A percentile compares a stretch with the other conserved stretches of the same genome.
These are phyloP conservation scores for Vitis rupestris DNA, from an alignment of 164 flowering plant species.

Conservation along the genomic window DNA sequence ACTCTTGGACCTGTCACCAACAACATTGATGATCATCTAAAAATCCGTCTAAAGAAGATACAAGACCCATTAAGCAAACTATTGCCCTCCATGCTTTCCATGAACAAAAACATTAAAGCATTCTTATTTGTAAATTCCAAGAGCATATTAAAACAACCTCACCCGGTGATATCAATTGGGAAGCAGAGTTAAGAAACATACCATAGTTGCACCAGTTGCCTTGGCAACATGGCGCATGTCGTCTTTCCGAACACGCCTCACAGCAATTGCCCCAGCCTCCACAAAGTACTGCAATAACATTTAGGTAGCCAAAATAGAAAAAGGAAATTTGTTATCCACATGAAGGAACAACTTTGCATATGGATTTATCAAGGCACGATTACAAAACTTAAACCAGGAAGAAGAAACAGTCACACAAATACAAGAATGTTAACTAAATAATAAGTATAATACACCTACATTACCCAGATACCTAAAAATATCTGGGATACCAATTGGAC, in stretches of 20 bases:
- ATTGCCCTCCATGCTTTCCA: neutral
- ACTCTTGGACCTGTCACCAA: neutral
- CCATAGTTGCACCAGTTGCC: conserved; percentile 97
- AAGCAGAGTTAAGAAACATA: conserved; percentile 23
- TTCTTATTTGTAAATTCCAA: neutral
- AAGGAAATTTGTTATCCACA: neutral
- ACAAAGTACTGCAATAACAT: conserved; percentile 80
- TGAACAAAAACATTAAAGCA: neutral
- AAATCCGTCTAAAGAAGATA: neutral
- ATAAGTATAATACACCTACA: too few relatives aligned
- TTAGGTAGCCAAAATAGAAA: neutral
- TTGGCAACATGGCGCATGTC: conserved; percentile 98
- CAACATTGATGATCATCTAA: neutral
- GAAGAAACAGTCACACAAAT: too few relatives aligned
- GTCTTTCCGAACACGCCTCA: conserved; percentile 93
- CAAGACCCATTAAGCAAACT: neutral
- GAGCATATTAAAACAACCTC: neutral
- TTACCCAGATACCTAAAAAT: too few relatives aligned
- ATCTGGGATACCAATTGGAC: too few relatives aligned
- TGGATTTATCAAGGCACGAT: too few relatives aligned
- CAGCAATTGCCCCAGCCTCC: conserved; percentile 99
- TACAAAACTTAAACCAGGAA: too few relatives aligned
- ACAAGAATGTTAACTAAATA: too few relatives aligned
- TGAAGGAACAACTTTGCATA: neutral
- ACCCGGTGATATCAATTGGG: neutral